Conservation (phyloP, 139 green algal genomes). For the Volvox africanus region DNA sequence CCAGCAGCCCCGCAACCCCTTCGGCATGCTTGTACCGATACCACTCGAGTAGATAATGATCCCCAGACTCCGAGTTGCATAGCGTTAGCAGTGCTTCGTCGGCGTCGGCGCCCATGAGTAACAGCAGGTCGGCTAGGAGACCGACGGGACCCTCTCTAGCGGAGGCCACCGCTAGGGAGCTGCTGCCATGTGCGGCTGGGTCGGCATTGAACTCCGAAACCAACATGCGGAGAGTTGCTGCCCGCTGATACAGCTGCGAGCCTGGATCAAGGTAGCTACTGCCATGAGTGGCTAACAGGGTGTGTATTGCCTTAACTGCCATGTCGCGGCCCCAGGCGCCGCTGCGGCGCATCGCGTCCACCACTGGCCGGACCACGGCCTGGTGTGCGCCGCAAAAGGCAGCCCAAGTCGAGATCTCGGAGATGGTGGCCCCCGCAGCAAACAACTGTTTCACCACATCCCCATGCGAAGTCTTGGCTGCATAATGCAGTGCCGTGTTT, state of each 20-base stretch:
- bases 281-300: not conserved
- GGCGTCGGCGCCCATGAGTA: not conserved
- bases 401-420: too few species aligned
- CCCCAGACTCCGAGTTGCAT: not conserved
- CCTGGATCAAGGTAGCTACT: not conserved
- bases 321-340: not conserved
- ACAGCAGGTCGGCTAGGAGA: not conserved
- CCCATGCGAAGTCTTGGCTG: not conserved
- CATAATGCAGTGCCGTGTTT: not conserved
- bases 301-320: not conserved
- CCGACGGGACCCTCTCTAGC: too few species aligned
- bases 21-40: not conserved
- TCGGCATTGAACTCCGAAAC: not conserved
- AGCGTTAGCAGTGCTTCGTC: not conserved
- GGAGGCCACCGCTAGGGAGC: not conserved
- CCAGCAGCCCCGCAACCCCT: not conserved
- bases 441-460: not conserved
- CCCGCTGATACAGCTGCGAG: not conserved
- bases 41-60: not conserved
- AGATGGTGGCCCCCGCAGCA: not conserved
- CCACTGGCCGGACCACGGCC: not conserved
- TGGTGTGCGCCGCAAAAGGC: not conserved
- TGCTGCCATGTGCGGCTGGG: not conserved
- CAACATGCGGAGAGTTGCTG: not conserved
- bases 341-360: not conserved